Percentiles rank a stretch among this genome's conserved stretches.
Conservation (phyloP, 345 rosid genomes). For the Garcia nutans region DNA sequence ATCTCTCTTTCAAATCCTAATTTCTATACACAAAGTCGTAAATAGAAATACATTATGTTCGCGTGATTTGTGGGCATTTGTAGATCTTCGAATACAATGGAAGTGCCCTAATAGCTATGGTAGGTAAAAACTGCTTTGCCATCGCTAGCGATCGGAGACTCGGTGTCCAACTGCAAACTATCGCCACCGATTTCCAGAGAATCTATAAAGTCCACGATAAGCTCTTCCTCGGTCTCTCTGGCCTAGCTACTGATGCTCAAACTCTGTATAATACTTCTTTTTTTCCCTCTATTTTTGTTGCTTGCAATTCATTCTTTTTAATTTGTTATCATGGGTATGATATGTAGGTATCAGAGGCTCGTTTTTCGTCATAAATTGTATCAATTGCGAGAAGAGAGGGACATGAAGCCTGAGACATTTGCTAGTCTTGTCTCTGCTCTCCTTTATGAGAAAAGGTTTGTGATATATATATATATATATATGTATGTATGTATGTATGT, state of each 20-base stretch:
- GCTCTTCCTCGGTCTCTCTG: conserved; percentile 84
- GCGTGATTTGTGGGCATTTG: conserved; percentile 8
- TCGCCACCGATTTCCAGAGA: conserved; percentile 93
- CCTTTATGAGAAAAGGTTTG: conserved; percentile 91
- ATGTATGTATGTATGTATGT: too few species aligned
- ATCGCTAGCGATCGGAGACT: conserved; percentile 93
- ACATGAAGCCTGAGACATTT: conserved; percentile 98
- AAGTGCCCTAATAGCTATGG: conserved; percentile 98
- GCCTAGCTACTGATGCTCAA: conserved; percentile 91
- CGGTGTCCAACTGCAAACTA: conserved; percentile 91
- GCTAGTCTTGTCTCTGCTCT: conserved; percentile 92
- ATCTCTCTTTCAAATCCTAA: conserved; percentile 6
- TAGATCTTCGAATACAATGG: conserved; percentile 99
- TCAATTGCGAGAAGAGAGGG: conserved; percentile 93
- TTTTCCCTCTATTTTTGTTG: too few species aligned
- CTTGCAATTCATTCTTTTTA: too few species aligned
- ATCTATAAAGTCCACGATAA: conserved; percentile 83
- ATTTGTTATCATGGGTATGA: too few species aligned
- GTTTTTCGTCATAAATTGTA: conserved; percentile 87
- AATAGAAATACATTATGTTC: too few species aligned
- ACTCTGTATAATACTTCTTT: conserved; percentile 51
- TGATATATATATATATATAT: background rate
- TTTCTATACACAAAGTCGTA: background rate
- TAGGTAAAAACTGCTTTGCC: conserved; percentile 98
- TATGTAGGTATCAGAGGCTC: conserved; percentile 80